Evolutionary conservation across 1,284 basidiomycete genomes (phyloP).

Genomic region (Pyrrhoderma lamaoense): DNA sequence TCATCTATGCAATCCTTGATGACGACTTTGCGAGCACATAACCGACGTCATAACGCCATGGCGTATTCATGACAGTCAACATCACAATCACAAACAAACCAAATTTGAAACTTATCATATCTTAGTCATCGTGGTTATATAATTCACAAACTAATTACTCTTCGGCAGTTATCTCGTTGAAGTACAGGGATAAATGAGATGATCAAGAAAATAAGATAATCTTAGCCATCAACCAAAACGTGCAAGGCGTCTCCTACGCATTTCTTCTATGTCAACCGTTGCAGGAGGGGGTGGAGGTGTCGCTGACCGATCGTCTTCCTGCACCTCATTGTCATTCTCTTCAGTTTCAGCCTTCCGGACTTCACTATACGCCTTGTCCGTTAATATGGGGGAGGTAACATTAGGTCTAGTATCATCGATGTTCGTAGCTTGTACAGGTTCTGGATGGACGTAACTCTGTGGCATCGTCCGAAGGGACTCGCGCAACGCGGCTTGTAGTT

Average conservation of each 20-base stretch:
- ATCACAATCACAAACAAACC: no score
- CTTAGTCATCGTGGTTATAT: no score
- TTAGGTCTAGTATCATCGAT: conserved; percentile 19
- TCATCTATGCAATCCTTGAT: no score
- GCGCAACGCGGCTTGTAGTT: conserved; percentile 77
- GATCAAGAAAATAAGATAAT: no score
- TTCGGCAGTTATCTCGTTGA: no score
- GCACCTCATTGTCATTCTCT: conserved; percentile 26
- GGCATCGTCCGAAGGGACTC: conserved; percentile 73
- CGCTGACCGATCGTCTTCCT: conserved; percentile 19
- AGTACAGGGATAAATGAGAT: no score
- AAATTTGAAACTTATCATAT: no score
- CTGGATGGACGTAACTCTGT: conserved; percentile 39
- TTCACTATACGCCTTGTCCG: conserved; percentile 17
- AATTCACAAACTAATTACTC: no score
- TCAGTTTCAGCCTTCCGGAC: no score
- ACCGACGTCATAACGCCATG: no score
- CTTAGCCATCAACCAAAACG: conserved; percentile 48
- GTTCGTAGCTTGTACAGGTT: conserved; percentile 13
- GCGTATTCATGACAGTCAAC: no score
- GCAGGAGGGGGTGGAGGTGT: conserved; percentile 24
- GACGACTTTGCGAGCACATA: no score
- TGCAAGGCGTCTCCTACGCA: conserved; percentile 68
- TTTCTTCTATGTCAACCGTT: conserved; percentile 62
- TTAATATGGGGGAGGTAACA: conserved; percentile 20